Conservation (phyloP, 108 stramenopile genomes). For the Nannochloropsis salina region DNA sequence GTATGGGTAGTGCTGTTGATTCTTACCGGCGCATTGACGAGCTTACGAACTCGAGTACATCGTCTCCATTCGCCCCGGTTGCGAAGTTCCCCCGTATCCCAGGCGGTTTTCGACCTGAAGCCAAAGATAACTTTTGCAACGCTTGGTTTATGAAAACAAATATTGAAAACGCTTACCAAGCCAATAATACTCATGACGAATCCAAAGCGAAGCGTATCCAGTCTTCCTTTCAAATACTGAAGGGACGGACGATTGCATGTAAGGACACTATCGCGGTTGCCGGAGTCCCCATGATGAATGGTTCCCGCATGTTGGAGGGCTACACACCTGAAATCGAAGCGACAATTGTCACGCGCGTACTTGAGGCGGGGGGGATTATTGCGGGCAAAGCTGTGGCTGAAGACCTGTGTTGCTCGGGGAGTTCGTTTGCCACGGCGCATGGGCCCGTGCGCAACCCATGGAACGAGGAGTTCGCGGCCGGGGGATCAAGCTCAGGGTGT, state of each 20-base stretch:
- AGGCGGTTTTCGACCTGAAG: not conserved
- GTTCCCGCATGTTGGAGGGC: constrained; percentile 8
- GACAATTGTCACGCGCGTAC: not conserved
- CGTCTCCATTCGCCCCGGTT: not conserved
- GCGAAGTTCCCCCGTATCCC: not conserved
- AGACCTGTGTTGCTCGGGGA: not conserved
- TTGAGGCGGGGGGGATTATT: not conserved
- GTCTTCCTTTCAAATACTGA: not conserved
- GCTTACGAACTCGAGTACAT: not conserved
- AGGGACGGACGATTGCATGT: not conserved
- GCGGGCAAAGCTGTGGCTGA: not conserved
- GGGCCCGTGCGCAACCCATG: not conserved
- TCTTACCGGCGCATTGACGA: constrained; percentile 15
- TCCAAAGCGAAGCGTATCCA: too few relatives aligned
- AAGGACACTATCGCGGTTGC: constrained; percentile 6
- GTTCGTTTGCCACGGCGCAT: not conserved
- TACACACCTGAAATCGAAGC: constrained; percentile 20
- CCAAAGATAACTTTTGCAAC: not conserved
- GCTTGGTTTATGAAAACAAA: not conserved
- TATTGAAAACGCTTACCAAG: not conserved
- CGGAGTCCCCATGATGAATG: not conserved
- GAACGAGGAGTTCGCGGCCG: not conserved
- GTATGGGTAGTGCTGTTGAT: not conserved
- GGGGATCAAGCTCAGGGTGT: not conserved
- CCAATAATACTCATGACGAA: too few relatives aligned